Base-by-base conservation (phyloP, 805 yeast species). In the Candida cerambycidarum region DNA sequence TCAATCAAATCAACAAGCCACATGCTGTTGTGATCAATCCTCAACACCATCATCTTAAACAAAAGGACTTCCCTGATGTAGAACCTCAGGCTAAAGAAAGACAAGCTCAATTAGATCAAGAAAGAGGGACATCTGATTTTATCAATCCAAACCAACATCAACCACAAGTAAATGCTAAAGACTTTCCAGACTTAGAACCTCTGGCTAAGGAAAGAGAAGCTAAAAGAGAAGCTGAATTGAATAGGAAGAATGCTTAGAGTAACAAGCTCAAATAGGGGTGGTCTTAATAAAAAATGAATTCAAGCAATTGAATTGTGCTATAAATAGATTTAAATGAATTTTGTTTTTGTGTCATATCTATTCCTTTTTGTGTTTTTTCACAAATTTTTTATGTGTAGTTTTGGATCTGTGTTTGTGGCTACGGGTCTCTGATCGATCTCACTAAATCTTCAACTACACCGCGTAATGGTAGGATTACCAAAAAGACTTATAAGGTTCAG, bases 1-100 rank as follows among this genome's bases (percentile, higher is more conserved):
- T 65, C 44, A 53, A 51, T 37, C 39, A 40, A 33, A 63, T 71
- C 47, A 67, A 59, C 53, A 67, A 65, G 46, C 76, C 76, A 4
- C 76, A 70, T 47, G 39, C 58, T 24, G 69, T 58, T 13, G 38
- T 49, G 8, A 34, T 60, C 18, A 50, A 58, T 32, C 67, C 67
- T n/a, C 32, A 42, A 15, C 40, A 52, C 8, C 53, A 50, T 32
- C 57, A 57, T 41, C 63, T 65, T 2, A 33, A 43, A 15, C 45
- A 61, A 0, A 47, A 44, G 8, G 36, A 50, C 5, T 63, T 65
- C 39, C 71, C 71, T 12, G 64, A 56, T 32, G 45, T 65, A 34
- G 66, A 61, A 42, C 63, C 63, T 2, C 63, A 54, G 17, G 68
- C 67, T 11, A 62, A 60, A 49, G 54, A 46, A 15, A 51, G 63